Percentiles rank a stretch among this genome's conserved stretches.
These are phyloP conservation scores for Termitomyces sp. DNA, from an alignment of 768 basidiomycete species.

Conservation along the genomic window DNA sequence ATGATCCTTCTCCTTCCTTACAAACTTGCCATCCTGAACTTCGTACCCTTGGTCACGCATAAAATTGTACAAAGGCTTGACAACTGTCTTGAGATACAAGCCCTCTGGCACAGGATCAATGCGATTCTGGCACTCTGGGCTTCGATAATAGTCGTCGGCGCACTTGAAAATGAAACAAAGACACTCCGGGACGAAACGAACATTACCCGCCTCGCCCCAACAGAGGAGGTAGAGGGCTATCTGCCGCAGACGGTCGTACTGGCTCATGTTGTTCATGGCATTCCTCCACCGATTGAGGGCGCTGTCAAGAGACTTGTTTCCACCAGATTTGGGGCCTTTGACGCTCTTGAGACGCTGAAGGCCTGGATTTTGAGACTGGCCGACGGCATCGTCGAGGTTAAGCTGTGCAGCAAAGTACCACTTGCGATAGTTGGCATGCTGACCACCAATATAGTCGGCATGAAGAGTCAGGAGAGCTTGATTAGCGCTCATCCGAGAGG, in stretches of 20 bases:
- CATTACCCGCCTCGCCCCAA: slow-evolving; percentile 98
- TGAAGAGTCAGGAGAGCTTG: slow-evolving; percentile 95
- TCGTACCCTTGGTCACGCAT: slow-evolving; percentile 98
- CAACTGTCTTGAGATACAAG: slow-evolving; percentile 82
- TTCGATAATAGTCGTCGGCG: slow-evolving; percentile 98
- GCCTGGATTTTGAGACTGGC: slow-evolving; percentile 90
- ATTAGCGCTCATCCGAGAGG: slow-evolving; percentile 96
- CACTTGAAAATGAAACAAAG: slow-evolving; percentile 99
- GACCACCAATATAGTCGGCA: slow-evolving; percentile 98
- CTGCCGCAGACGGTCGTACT: slow-evolving; percentile 96
- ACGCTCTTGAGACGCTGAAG: slow-evolving; percentile 84
- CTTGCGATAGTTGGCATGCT: slow-evolving; percentile 98
- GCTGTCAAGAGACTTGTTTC: slow-evolving; percentile 81
- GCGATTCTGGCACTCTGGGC: slow-evolving; percentile 93
- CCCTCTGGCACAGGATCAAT: slow-evolving; percentile 93
- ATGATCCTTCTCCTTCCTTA: slow-evolving; percentile 91
- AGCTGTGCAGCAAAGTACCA: slow-evolving; percentile 99
- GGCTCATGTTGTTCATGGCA: slow-evolving; percentile 99
- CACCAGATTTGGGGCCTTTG: slow-evolving; percentile 48
- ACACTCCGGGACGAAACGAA: slow-evolving; percentile 94
- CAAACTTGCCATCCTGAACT: slow-evolving; percentile 90
- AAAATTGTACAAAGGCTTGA: slow-evolving; percentile 94
- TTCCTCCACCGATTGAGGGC: slow-evolving; percentile 94
- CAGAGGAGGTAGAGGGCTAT: slow-evolving; percentile 93
- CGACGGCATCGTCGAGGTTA: slow-evolving; percentile 98